A percentile compares a stretch with the other conserved stretches of the same genome.
phyloP scores from a whole-genome alignment of 2,329 filamentous ascomycete genomes.

The Phyllosticta paracitricarpa region DNA sequence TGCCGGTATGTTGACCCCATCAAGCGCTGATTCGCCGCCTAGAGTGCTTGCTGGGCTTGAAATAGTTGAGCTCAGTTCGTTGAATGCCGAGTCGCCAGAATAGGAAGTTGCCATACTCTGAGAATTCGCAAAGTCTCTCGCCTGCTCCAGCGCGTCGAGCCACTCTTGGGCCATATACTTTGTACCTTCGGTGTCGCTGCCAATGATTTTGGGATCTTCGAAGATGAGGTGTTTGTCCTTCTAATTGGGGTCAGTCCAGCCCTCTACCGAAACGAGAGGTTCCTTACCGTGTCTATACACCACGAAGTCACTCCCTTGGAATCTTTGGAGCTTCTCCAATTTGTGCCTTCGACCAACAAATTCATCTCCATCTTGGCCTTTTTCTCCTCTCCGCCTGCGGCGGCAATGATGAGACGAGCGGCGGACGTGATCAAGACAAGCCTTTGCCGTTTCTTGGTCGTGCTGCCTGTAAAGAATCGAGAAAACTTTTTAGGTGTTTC shows the following conservation, averaged over 20 bases:
- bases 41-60: constrained; percentile 71
- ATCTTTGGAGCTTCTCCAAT: constrained; percentile 72
- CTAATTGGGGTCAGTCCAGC: constrained; percentile 36
- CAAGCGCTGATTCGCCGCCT: constrained; percentile 40
- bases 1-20: constrained; percentile 41
- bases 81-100: constrained; percentile 40
- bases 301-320: constrained; percentile 80
- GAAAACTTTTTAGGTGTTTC: constrained; percentile 76
- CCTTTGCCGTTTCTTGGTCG: constrained; percentile 83
- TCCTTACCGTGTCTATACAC: constrained; percentile 85
- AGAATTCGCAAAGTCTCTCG: constrained; percentile 71
- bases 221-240: constrained; percentile 85
- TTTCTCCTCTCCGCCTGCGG: constrained; percentile 90
- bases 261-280: not conserved
- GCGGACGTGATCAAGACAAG: constrained; percentile 92
- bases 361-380: constrained; percentile 87
- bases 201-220: constrained; percentile 75
- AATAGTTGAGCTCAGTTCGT: constrained; percentile 44
- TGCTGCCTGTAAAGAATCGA: constrained; percentile 84
- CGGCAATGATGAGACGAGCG: constrained; percentile 79
- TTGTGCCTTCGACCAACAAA: constrained; percentile 63
- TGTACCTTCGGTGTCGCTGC: constrained; percentile 51
- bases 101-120: constrained; percentile 60
- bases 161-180: constrained; percentile 75
- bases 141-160: constrained; percentile 79